Evolutionary conservation across 2,329 filamentous ascomycete species (phyloP), one percentile per base, ranked within the genome.

Genomic region (Phaeomoniella chlamydospora): DNA sequence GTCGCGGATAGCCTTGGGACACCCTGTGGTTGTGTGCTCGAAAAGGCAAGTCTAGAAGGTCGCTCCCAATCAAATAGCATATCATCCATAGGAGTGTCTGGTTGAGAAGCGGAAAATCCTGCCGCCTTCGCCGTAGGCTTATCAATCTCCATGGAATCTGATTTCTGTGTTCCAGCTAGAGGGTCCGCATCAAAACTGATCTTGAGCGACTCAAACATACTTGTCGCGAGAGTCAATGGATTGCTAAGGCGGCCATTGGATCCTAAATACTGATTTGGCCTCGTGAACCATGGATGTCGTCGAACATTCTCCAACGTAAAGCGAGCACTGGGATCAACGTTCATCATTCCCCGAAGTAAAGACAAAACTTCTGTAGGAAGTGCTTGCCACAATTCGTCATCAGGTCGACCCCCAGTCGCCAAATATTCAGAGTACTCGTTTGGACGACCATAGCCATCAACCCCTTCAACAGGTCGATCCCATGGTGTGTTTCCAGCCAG

Each of bases 401-500:
- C 73, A 44, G 83, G 88, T 43, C 77, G 75, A n/a, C 86, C 84
- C 36, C 79, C 77, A 2, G 76, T 84, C 39, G 74, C 72, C 29
- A 82, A 66, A 53, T 93, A 98, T 56, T 94, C 86, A 48, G 81
- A 74, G 47, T 82, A 98, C 58, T 98, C 90, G 33, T 46, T 49
- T 15, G 34, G 41, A 36, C 42, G 31, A 11, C 46, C 46, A 65
- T 83, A 93, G 54, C 85, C 94, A 39, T 75, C 70, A 22, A 36
- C 35, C 6, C 41, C 45, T 22, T 72, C 63, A 2, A 86, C 88
- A 0, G 90, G 90, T 52, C 90, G 83, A 51, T 96, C 90, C 90
- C 90, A 98, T 0, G 90, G 90, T 2, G 90, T 98, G 53, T 98
- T 98, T 6, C 90, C 90, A 1, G 93, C 86, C 3, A 98, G 65